phyloP scores from a whole-genome alignment of 257 asterid genomes.

The Nyctanthes arbortristis region DNA sequence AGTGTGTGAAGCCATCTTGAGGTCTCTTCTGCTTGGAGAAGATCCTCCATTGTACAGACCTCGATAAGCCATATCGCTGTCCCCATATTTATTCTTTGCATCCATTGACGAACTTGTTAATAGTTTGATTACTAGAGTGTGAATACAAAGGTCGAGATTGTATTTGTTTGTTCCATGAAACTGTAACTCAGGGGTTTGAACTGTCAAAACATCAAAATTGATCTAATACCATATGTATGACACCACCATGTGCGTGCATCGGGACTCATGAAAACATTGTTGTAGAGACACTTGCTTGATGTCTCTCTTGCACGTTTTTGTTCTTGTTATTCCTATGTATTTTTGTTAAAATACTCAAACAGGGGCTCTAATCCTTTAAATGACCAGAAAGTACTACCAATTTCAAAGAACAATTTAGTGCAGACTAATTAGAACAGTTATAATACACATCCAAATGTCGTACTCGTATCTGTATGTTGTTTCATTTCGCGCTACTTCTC shows the following conservation, averaged over 20 bases:
- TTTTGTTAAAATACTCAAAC: background rate
- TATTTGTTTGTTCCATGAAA: constrained; percentile 26
- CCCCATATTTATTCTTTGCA: constrained; percentile 27
- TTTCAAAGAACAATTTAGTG: background rate
- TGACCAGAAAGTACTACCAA: background rate
- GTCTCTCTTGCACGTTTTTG: background rate
- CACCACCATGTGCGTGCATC: too few relatives aligned
- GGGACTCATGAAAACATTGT: background rate
- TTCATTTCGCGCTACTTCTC: background rate
- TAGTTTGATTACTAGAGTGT: constrained; percentile 32
- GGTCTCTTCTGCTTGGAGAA: constrained; percentile 83
- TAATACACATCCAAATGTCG: too few relatives aligned
- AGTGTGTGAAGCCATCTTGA: constrained; percentile 87
- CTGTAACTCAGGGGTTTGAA: too few relatives aligned
- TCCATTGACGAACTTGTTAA: constrained; percentile 40
- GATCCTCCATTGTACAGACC: constrained; percentile 67
- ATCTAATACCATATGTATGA: too few relatives aligned
- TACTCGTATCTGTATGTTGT: too few relatives aligned
- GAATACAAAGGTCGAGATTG: constrained; percentile 23
- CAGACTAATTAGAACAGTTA: background rate
- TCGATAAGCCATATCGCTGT: constrained; percentile 22
- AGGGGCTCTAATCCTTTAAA: background rate
- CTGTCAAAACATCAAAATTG: background rate
- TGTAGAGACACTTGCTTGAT: constrained; percentile 5
- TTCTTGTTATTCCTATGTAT: background rate